Evolutionary conservation across 768 basidiomycete genomes (phyloP), one percentile per base, ranked within the genome.

Genomic region (Dioszegia hungarica): DNA sequence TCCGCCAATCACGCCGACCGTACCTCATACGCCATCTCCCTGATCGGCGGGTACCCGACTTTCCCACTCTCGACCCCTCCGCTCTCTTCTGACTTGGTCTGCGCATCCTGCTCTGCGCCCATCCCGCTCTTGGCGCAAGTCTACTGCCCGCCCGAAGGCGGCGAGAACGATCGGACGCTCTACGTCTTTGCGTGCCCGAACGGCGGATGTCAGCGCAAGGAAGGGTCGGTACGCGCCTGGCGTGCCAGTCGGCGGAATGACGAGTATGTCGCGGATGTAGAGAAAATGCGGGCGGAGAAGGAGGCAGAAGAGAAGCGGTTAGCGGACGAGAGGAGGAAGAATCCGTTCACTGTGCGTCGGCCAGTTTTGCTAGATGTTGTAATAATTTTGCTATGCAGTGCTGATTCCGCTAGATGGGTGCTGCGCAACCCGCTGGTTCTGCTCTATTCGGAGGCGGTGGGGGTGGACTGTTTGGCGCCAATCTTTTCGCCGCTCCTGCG

Each of bases 91-190:
- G 39, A 53, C 1, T 55, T 75, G 38, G 60, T 37, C 22, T 75
- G 74, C 46, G 60, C 60, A 12, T 36, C 67, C 15, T 75, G 74
- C 46, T 58, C 64, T 17, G 15, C 59, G 5, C 56, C 70, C n/a
- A 71, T 75, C 28, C 74, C 74, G 10, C 61, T 75, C 1, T 45
- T 75, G 20, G 61, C 67, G 8, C 74, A 75, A 52, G 72, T 75
- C 5, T 75, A 75, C 50, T 73, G 72, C 52, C 74, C 74, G n/a
- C 67, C 67, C 15, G 74, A 75, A 45, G 67, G 57, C 9, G 74
- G 74, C 6, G 71, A 73, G 60, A 75, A 75, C 40, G 74, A 75
- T 49, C 58, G 74, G 15, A 72, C 70, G 15, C 56, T 75, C 15
- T 75, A 75, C 53, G 63, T 75, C 1, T 75, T 66, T 48, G 74